Base-by-base conservation (phyloP, 2,329 filamentous ascomycete species). In the Gliomastix tumulicola region DNA sequence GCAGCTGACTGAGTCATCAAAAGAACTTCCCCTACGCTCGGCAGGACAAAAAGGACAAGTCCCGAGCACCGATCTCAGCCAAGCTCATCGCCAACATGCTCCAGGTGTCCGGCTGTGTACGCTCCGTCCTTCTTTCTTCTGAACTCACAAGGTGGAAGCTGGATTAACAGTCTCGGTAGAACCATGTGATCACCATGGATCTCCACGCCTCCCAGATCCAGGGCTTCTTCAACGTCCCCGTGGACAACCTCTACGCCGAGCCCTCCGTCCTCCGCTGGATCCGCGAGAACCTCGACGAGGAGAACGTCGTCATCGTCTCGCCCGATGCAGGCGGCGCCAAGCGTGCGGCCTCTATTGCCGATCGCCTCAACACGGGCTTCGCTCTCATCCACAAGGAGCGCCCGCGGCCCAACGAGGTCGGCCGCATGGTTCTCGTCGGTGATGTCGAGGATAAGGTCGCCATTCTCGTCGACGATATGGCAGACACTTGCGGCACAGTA, bases 81-180 rank as follows among this genome's bases (percentile, higher is more conserved):
- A 94, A 92, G 61, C 73, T 97, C 37, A 94, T 96, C 66, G 90
- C 90, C 40, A 96, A 97, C 65, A 96, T 97, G 89, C 74, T 97
- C 38, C 88, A 94, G 60, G 94, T 88, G 3, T 89, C 89, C 30
- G 90, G 90, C 39, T 94, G 88, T 62, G 60, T 63, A 56, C 32
- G 59, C 51, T 15, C n/a, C n/a, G n/a, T n/a, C n/a, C n/a, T n/a
- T n/a, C n/a, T n/a, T n/a, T n/a, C n/a, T n/a, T n/a, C n/a, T n/a
- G n/a, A n/a, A n/a, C n/a, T n/a, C n/a, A 25, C 22, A n/a, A 25
- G 22, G 9, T 25, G 22, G 22, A 25, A n/a, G n/a, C 9, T 9
- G 22, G 22, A 25, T n/a, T n/a, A n/a, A n/a, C n/a, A n/a, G n/a
- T n/a, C n/a, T 17, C n/a, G 7, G 11, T 37, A 62, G 59, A 65